A percentile compares a stretch with the other conserved stretches of the same genome.
Evolutionary conservation across 495 filamentous ascomycete genomes (phyloP).

Genomic region (Daldinia decipiens): DNA sequence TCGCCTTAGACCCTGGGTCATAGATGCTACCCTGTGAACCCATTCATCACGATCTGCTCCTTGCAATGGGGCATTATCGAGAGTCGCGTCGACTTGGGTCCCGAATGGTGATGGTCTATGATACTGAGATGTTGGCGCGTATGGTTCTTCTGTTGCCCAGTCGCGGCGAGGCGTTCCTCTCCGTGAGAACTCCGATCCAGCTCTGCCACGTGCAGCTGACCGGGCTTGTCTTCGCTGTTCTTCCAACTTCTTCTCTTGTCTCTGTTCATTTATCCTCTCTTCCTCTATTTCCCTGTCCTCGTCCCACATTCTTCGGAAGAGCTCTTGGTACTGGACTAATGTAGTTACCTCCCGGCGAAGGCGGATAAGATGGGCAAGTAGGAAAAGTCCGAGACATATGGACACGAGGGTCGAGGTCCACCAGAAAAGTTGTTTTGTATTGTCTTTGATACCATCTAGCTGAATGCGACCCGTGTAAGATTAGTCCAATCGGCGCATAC

Average conservation of each 20-base stretch:
- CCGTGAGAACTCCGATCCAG: not conserved
- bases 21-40: slow-evolving; percentile 8
- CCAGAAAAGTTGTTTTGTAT: slow-evolving; percentile 33
- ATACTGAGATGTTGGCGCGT: not conserved
- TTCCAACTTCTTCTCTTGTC: slow-evolving; percentile 2
- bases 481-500: not conserved
- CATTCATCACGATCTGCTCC: slow-evolving; percentile 21
- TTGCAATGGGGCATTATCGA: slow-evolving; percentile 3
- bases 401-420: slow-evolving; percentile 31
- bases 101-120: slow-evolving; percentile 13
- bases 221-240: slow-evolving; percentile 6
- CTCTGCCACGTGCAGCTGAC: not conserved
- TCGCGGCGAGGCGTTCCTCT: not conserved
- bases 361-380: slow-evolving; percentile 23
- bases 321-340: slow-evolving; percentile 30
- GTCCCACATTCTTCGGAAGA: slow-evolving; percentile 36
- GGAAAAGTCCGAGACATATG: slow-evolving; percentile 37
- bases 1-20: slow-evolving; percentile 19
- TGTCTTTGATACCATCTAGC: slow-evolving; percentile 33
- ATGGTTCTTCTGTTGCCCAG: not conserved
- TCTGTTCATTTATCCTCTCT: slow-evolving; percentile 12
- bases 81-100: slow-evolving; percentile 4
- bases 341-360: slow-evolving; percentile 24
- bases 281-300: slow-evolving; percentile 28
- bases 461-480: slow-evolving; percentile 11